These are phyloP conservation scores for Microbotryum saponariae DNA, from an alignment of 1,284 basidiomycete genomes.

Conservation along the genomic window DNA sequence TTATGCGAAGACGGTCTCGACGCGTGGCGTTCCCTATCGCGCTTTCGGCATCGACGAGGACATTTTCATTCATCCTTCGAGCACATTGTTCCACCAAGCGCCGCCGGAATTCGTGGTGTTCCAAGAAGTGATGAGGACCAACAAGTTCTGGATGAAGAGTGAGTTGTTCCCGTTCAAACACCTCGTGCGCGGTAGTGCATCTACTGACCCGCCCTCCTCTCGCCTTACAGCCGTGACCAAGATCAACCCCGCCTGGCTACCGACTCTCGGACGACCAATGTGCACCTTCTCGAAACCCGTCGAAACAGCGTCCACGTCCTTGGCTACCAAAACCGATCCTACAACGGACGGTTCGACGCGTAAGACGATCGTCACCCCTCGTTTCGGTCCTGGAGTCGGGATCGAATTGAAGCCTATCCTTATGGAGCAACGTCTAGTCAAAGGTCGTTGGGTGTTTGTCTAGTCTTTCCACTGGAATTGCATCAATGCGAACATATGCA, in stretches of 20 bases:
- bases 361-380: constrained; percentile 59
- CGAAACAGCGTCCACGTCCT: constrained; percentile 8
- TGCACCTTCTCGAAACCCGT: constrained; percentile 58
- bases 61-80: constrained; percentile 87
- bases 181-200: not conserved
- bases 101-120: constrained; percentile 87
- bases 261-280: constrained; percentile 65
- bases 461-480: not conserved
- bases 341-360: constrained; percentile 45
- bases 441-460: constrained; percentile 42
- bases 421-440: constrained; percentile 44
- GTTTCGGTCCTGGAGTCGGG: constrained; percentile 63
- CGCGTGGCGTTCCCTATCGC: constrained; percentile 73
- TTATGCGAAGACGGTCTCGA: constrained; percentile 63
- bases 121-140: constrained; percentile 69
- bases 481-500: not conserved
- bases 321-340: constrained; percentile 37
- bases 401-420: constrained; percentile 78
- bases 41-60: constrained; percentile 76
- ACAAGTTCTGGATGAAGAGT: constrained; percentile 75
- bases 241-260: constrained; percentile 83
- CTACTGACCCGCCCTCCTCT: constrained; percentile 13
- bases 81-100: constrained; percentile 58
- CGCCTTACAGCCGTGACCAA: constrained; percentile 60
- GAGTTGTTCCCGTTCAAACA: constrained; percentile 14